Evolutionary conservation across 306 rosid genomes (phyloP), one percentile per base, ranked within the genome.

Genomic region (Lotus japonicus): DNA sequence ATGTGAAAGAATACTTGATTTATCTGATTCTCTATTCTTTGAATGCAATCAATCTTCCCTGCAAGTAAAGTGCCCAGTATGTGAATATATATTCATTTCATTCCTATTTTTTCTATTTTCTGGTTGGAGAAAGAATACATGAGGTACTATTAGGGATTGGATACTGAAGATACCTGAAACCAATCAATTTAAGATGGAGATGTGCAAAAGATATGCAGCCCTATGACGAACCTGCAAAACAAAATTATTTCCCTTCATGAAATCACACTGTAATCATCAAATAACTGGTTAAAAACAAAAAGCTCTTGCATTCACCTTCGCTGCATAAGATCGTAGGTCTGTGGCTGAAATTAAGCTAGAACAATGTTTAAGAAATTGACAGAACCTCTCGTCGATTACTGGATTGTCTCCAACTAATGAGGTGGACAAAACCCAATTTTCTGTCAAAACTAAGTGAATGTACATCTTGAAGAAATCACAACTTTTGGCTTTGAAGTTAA

Each of bases 161-260:
- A 58, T 14, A 16, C 55, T 11, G 21, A 55, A 16, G 45, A 62
- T 77, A 77, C 68, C 82, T 77, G 61, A 75, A 59, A 69, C 69
- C 15, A 55, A 42, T 16, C 73, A 80, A 9, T 70, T 74, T 4
- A 68, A 28, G 76, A 81, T 10, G 64, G 79, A 76, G 78, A 88
- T 86, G 77, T 90, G 96, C 53, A 86, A 82, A 58, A 90, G 88
- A 76, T 83, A 90, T 41, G 96, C 79, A 39, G 98, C 98, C 68
- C 81, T 83, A 49, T 85, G 83, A 16, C 98, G 96, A 75, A 90
- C 89, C 98, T 94, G 96, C 48, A 78, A 65, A 8, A 44, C 35
- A 50, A 63, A 45, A 21, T n/a, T 55, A 54, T 2, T 53, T 63
- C 13, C n/a, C 21, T 6, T 66, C 2, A 26, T 64, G 66, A 61